phyloP scores from a whole-genome alignment of 2,329 filamentous ascomycete species.

The Penicillium sp. region DNA sequence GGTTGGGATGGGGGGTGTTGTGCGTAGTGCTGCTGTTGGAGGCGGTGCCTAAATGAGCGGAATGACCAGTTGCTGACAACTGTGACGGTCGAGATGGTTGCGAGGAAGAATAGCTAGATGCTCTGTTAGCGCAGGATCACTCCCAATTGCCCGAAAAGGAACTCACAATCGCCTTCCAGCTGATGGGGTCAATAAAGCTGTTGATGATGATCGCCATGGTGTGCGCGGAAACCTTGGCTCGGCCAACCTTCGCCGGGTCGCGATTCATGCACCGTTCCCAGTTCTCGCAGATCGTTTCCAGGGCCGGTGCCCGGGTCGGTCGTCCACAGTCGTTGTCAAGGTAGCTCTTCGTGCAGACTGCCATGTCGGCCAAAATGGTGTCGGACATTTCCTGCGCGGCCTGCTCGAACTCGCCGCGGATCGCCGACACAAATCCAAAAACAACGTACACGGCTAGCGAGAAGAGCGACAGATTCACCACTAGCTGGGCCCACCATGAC shows the following conservation, averaged over 20 bases:
- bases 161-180: conserved; percentile 74
- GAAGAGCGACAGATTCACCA: conserved; percentile 54
- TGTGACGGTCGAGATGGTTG: conserved; percentile 51
- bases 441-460: conserved; percentile 62
- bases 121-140: conserved; percentile 16
- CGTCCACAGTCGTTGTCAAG: conserved; percentile 73
- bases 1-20: conserved; percentile 25
- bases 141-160: background rate
- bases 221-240: conserved; percentile 78
- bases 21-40: conserved; percentile 32
- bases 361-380: conserved; percentile 71
- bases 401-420: conserved; percentile 73
- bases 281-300: conserved; percentile 71
- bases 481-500: conserved; percentile 66
- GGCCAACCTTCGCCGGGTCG: conserved; percentile 75
- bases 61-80: conserved; percentile 63
- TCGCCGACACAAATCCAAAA: conserved; percentile 68
- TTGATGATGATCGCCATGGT: conserved; percentile 94
- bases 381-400: conserved; percentile 70
- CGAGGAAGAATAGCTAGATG: conserved; percentile 40
- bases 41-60: conserved; percentile 50
- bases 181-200: conserved; percentile 87
- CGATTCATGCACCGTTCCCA: conserved; percentile 89
- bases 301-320: conserved; percentile 67
- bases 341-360: conserved; percentile 72